Base-by-base conservation (phyloP, 768 basidiomycete genomes). In the Phylloporus rhodoxanthus region DNA sequence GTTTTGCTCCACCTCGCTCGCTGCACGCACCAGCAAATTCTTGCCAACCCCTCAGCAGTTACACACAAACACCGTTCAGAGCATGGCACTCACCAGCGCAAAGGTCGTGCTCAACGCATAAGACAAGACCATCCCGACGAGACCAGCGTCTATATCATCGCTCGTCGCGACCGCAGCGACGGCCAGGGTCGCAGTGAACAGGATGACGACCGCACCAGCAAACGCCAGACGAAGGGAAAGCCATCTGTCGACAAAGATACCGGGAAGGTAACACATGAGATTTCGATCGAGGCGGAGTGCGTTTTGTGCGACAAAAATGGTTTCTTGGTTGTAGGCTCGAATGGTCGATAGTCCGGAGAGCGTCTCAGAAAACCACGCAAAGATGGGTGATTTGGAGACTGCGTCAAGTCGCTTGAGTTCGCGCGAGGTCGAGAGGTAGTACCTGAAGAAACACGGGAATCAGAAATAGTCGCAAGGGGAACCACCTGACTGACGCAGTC, bases 361-460 rank as follows among this genome's bases (percentile, higher is more conserved):
- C 2, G 80, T 84, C 63, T 90, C 89, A 2, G 85, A 86, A 64
- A 90, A 90, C 84, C 85, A 87, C 0, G 85, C 85, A 66, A 95
- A 94, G 50, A 98, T 91, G 2, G 94, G 93, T 0, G 89, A 91
- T 34, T 88, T 83, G 4, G 90, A 90, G 23, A 91, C 85, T 1
- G 91, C 87, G 56, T 93, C 91, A 13, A 93, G 74, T 13, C 91
- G 87, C 65, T 93, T 92, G 25, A 93, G 75, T 65, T 93, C 91
- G 23, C 91, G 82, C 1, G 86, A 89, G 0, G 90, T 91, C 4
- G 87, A 75, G 8, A 93, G 78, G 64, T 93, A 93, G 66, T 95
- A 95, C 39, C 89, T 91, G 57, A 2, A 28, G 20, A 41, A 40
- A 11, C 26, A 15, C 15, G 6, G 29, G 6, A 29, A 21, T 52